Conservation (phyloP, 768 basidiomycete species). For the Amanita phalloides region DNA sequence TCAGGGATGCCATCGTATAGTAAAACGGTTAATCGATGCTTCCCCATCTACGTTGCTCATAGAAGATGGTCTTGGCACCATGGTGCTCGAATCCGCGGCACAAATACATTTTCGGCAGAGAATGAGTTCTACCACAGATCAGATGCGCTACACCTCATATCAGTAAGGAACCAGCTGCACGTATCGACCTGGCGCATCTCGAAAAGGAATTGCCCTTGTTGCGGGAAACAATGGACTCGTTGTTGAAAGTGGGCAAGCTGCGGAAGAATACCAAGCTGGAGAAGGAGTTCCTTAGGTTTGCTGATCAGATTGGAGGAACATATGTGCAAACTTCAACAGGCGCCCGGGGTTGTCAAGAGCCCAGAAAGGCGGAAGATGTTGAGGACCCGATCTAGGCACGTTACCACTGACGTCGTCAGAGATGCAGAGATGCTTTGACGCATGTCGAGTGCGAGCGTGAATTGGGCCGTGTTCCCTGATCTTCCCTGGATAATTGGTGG, state of each 20-base stretch:
- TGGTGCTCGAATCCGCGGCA: too few species aligned
- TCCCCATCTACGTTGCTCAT: too few species aligned
- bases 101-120: too few species aligned
- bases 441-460: conserved; percentile 12
- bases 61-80: too few species aligned
- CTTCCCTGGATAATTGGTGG: too few species aligned
- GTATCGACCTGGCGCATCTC: conserved; percentile 4
- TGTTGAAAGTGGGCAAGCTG: conserved; percentile 16
- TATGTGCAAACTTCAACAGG: conserved; percentile 10
- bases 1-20: too few species aligned
- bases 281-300: conserved; percentile 18
- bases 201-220: conserved; percentile 14
- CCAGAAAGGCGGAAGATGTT: too few species aligned
- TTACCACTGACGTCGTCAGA: conserved; percentile 8
- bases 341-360: neutral
- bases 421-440: conserved; percentile 11
- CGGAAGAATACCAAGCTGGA: conserved; percentile 12
- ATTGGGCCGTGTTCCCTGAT: conserved; percentile 1
- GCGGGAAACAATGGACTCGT: conserved; percentile 13
- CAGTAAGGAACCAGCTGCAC: neutral
- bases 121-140: too few species aligned
- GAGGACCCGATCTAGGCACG: too few species aligned
- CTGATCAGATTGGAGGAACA: conserved; percentile 15
- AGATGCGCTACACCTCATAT: conserved; percentile 2
- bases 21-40: too few species aligned